Conservation (phyloP, 345 rosid species). For the Cardamine occulta region DNA sequence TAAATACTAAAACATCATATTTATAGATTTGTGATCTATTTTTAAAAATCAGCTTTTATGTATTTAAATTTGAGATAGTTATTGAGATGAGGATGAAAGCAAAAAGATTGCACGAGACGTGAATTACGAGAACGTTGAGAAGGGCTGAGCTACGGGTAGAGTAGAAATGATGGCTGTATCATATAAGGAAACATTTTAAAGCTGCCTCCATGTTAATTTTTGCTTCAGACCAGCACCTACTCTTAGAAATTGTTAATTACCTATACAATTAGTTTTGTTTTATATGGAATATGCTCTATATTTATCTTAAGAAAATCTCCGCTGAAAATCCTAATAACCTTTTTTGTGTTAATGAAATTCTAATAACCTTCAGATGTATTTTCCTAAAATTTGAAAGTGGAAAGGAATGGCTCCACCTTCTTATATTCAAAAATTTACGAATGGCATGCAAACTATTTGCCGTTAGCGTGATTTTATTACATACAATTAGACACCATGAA, state of each 20-base stretch:
- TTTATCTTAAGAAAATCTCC: too few relatives aligned
- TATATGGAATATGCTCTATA: not conserved
- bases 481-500: conserved; percentile 8
- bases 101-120: conserved; percentile 39
- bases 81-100: conserved; percentile 28
- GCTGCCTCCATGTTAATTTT: conserved; percentile 56
- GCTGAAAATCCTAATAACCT: not conserved
- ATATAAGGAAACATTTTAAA: conserved; percentile 52
- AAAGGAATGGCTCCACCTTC: not conserved
- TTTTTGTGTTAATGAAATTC: not conserved
- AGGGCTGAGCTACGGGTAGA: conserved; percentile 44
- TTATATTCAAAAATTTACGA: not conserved
- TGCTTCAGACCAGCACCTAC: conserved; percentile 25
- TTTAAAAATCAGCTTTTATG: not conserved
- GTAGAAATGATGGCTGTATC: conserved; percentile 57
- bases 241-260: conserved; percentile 12
- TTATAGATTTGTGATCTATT: not conserved
- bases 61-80: not conserved
- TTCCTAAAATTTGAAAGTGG: not conserved
- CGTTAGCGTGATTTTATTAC: not conserved
- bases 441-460: not conserved
- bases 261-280: not conserved
- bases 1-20: not conserved
- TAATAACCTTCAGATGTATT: not conserved
- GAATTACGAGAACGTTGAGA: conserved; percentile 30